Conservation (phyloP, 495 filamentous ascomycete genomes). For the Letharia lupina region DNA sequence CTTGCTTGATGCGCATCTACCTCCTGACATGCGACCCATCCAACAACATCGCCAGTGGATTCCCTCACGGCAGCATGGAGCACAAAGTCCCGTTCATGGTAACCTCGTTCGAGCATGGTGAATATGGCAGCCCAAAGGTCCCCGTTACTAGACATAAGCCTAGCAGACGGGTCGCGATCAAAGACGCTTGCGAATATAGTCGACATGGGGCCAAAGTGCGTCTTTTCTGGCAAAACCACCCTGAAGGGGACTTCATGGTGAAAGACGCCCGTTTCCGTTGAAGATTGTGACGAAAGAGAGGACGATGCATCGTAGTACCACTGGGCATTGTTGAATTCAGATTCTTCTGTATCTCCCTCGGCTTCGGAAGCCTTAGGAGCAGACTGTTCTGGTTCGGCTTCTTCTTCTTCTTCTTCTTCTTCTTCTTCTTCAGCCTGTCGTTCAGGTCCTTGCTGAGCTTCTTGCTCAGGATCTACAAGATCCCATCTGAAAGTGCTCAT, state of each 20-base stretch:
- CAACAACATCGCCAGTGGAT: background rate
- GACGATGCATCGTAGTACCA: background rate
- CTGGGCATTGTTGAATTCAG: background rate
- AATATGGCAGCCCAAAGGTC: background rate
- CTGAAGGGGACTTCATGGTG: background rate
- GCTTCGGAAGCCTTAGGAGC: background rate
- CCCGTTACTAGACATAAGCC: background rate
- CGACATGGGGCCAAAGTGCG: background rate
- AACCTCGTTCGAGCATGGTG: background rate
- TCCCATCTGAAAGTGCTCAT: slow-evolving; percentile 62
- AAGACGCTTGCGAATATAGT: background rate
- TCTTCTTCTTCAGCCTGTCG: background rate
- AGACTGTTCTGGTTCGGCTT: background rate
- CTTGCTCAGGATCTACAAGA: slow-evolving; percentile 47
- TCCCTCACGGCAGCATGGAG: background rate
- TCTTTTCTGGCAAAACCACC: background rate
- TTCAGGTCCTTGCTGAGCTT: background rate
- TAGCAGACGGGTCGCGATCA: background rate
- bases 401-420: background rate
- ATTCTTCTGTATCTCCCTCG: background rate
- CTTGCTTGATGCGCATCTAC: background rate
- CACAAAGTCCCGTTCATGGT: background rate
- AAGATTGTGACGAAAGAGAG: background rate
- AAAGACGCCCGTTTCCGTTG: background rate
- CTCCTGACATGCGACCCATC: slow-evolving; percentile 1